Evolutionary conservation across 2,329 filamentous ascomycete genomes (phyloP), one percentile per base, ranked within the genome.

Genomic region (Blumeria graminis): DNA sequence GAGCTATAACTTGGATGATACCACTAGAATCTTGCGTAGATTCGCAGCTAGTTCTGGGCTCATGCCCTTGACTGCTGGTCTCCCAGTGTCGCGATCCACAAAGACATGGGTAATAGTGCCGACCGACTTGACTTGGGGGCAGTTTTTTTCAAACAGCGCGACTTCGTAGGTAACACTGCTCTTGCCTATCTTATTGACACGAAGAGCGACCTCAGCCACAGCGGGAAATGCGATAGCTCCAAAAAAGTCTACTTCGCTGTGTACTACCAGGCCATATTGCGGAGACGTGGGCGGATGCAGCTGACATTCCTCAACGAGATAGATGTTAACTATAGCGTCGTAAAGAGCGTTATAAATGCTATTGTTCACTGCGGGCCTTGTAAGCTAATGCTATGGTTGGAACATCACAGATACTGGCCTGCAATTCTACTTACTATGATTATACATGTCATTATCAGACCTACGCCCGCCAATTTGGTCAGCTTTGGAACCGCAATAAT

Each of bases 101-200:
- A 90, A 94, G 10, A 94, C 86, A 66, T 94, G 89, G 13, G 87
- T 76, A 65, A 92, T 88, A 62, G 84, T 83, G 1, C 88, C 88
- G 0, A 94, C 87, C 10, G 87, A 86, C 65, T 84, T 86, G 9
- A 92, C 86, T 18, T 76, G 71, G 1, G 86, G 79, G 1, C 81
- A 71, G 0, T 82, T 86, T 58, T 77, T 74, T 65, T 86, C 81
- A 64, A 95, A 96, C 1, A 96, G 74, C 0, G 81, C 92, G 58
- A 94, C 78, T 66, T 96, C 90, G 65, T 94, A 96, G 11, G 80
- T 85, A 8, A 94, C 88, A 64, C 87, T 94, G 32, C 85, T 87
- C 62, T 79, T 84, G 3, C 89, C 88, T 7, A 96, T 74, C 68
- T 83, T 89, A 62, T 83, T 84, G 38, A 94, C 87, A 11, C 88